These are phyloP conservation scores for Gossypium gossypioides DNA, from an alignment of 441 rosid genomes.

Conservation along the genomic window DNA sequence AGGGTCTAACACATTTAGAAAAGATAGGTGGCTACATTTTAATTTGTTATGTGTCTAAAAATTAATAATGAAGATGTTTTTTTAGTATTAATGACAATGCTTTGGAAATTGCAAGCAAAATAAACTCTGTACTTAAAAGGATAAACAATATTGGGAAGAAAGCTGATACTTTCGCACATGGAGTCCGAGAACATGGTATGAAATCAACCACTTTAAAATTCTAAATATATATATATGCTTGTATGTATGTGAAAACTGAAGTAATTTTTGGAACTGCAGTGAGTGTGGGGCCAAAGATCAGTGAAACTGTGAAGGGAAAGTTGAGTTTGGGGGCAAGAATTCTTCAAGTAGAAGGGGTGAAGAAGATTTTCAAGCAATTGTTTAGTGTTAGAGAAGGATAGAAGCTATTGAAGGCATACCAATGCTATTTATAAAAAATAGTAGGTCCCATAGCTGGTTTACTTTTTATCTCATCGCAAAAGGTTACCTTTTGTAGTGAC, in stretches of 20 bases:
- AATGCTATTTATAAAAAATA: constrained; percentile 54
- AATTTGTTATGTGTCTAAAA: not conserved
- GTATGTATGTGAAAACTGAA: no score
- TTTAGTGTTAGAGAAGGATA: constrained; percentile 38
- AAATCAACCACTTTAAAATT: not conserved
- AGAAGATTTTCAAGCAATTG: constrained; percentile 41
- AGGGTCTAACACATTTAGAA: constrained; percentile 6
- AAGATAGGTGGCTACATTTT: constrained; percentile 8
- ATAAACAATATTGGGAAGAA: constrained; percentile 36
- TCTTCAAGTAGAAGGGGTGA: constrained; percentile 50
- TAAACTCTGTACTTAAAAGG: constrained; percentile 5
- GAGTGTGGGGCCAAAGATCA: constrained; percentile 42
- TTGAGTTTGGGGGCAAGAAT: constrained; percentile 53
- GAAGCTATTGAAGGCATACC: constrained; percentile 40
- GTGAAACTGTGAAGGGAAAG: constrained; percentile 52
- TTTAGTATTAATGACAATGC: not conserved
- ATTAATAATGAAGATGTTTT: not conserved
- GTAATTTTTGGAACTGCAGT: constrained; percentile 24
- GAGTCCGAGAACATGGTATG: constrained; percentile 37
- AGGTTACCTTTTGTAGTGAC: constrained; percentile 57
- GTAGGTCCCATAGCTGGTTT: constrained; percentile 66
- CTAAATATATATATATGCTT: no score
- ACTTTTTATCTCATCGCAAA: constrained; percentile 43
- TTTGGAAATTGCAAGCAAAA: constrained; percentile 23
- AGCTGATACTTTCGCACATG: constrained; percentile 28